Percentiles rank a stretch among this genome's conserved stretches.
Conservation (phyloP, 2,329 filamentous ascomycete species). For the Dactylonectria macrodidyma region DNA sequence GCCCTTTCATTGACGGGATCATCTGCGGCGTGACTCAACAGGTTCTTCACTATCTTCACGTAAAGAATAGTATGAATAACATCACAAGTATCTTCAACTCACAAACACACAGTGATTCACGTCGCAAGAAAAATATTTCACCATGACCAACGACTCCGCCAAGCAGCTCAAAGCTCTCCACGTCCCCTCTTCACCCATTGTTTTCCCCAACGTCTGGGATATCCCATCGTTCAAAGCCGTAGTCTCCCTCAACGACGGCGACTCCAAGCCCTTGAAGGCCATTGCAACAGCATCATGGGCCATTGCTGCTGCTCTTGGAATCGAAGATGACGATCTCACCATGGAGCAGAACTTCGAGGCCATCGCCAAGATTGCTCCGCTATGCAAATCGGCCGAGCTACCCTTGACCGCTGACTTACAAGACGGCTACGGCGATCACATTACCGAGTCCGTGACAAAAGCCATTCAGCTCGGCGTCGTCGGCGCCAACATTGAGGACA, state of each 20-base stretch:
- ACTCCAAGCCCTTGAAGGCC: conserved; percentile 55
- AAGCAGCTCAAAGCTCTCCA: conserved; percentile 62
- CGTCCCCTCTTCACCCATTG: conserved; percentile 63
- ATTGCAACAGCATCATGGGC: conserved; percentile 67
- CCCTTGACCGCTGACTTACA: conserved; percentile 72
- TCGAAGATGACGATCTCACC: conserved; percentile 64
- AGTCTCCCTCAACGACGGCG: conserved; percentile 57
- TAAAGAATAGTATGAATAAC: neutral
- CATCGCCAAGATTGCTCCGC: conserved; percentile 59
- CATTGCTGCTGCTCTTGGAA: conserved; percentile 61
- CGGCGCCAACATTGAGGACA: conserved; percentile 74
- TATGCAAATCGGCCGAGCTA: conserved; percentile 57
- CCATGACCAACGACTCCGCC: conserved; percentile 52
- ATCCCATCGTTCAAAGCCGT: conserved; percentile 62
- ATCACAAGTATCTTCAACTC: neutral
- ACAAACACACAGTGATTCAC: neutral
- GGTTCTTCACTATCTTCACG: neutral
- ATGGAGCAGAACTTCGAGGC: conserved; percentile 66
- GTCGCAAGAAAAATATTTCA: neutral
- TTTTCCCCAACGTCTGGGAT: conserved; percentile 72
- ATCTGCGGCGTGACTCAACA: conserved; percentile 15
- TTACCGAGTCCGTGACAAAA: conserved; percentile 60
- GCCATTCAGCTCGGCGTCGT: conserved; percentile 67
- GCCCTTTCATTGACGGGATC: conserved; percentile 38
- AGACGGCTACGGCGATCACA: conserved; percentile 69